These are phyloP conservation scores for Scalesia atractyloides DNA, from an alignment of 129 eudicot genomes.

Conservation along the genomic window DNA sequence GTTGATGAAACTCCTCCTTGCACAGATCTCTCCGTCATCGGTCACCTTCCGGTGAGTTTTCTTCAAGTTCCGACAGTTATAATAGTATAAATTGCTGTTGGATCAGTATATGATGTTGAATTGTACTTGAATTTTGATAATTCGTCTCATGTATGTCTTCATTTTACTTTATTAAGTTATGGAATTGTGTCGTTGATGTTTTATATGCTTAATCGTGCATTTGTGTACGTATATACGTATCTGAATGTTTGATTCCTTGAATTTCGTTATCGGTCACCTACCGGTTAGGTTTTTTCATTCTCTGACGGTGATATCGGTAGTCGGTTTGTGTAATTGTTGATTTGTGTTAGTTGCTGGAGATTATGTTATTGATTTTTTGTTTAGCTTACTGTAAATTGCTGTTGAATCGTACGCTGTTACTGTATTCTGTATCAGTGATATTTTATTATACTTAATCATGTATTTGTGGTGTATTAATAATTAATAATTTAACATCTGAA, in stretches of 20 bases:
- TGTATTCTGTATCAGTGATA: background rate
- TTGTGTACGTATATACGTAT: background rate
- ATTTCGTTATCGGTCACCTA: conserved; percentile 60
- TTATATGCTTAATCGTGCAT: background rate
- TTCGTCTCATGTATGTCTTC: background rate
- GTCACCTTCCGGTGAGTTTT: too few relatives aligned
- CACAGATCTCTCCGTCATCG: conserved; percentile 39
- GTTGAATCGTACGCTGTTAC: background rate
- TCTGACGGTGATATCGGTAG: background rate
- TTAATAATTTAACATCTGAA: background rate
- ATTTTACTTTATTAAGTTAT: background rate
- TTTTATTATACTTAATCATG: background rate
- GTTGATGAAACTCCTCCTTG: conserved; percentile 83
- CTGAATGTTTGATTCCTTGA: background rate
- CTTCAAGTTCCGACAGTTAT: background rate
- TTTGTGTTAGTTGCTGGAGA: conserved; percentile 6
- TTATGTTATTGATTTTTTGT: background rate
- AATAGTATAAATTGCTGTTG: background rate
- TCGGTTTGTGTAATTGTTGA: background rate
- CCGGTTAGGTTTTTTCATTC: conserved; percentile 57
- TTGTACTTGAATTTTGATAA: background rate
- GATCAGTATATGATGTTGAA: background rate
- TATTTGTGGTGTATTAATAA: background rate
- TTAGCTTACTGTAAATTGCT: background rate
- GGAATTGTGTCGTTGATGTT: background rate